Base-by-base conservation (phyloP, 495 filamentous ascomycete species). In the Podospora fimiseda region DNA sequence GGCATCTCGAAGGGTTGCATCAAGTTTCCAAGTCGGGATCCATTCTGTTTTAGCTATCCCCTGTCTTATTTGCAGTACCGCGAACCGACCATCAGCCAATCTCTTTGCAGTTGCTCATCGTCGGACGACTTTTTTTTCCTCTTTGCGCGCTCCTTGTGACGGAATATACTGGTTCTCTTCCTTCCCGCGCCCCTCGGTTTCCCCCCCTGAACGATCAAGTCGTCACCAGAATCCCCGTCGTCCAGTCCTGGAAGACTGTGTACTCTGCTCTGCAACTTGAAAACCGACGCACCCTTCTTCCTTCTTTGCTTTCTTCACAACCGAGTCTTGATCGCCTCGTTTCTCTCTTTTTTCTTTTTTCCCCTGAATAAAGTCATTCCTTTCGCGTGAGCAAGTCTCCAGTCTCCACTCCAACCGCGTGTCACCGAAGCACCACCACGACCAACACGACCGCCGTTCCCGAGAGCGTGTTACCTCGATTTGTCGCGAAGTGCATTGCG, bases 71-170 rank as follows among this genome's bases (percentile, higher is more conserved):
- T 48, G 51, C 50, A 50, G 36, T 43, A 36, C 45, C 48, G 49
- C n/a, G n/a, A n/a, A 33, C 27, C 27, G 11, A 53, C 56, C 51
- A 50, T 18, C 58, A 58, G 51, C 59, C 59, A 61, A 61, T 61
- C 59, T 61, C 59, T 39, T 33, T 18, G 43, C 53, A 42, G 21
- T 39, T 49, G 44, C 14, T 44, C 49, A 46, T 24, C 21, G 53
- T 38, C 45, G 45, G 22, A 20, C 33, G 23, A 37, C 36, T 15
- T 30, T 46, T 39, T 24, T 49, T 51, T 55, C 52, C 50, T 54
- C 46, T 50, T 52, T 23, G 47, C 41, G 38, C 30, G 41, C 55
- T 48, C 46, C 51, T 53, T 27, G 52, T 39, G 43, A 43, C 46
- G 43, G 30, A 45, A 39, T 50, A 13, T 15, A 9, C 18, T 47